phyloP scores from a whole-genome alignment of 805 yeast species.

The Jamesozyma jinghongensis region DNA sequence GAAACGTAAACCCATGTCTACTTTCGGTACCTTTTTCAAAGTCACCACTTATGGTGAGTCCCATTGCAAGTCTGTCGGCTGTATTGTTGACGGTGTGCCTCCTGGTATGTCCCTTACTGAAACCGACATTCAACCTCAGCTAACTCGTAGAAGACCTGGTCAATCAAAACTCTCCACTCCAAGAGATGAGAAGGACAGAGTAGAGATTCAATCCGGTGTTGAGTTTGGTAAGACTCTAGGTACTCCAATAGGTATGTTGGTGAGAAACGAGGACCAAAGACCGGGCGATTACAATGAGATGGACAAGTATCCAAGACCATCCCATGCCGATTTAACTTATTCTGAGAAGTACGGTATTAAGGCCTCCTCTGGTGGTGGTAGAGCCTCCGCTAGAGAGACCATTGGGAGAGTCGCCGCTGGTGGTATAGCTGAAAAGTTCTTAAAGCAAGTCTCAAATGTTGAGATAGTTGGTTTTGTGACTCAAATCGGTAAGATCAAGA shows the following conservation, averaged over 20 bases:
- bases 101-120: conserved; percentile 84
- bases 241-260: conserved; percentile 91
- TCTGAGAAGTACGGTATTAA: conserved; percentile 82
- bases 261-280: conserved; percentile 89
- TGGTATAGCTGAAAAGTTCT: conserved; percentile 91
- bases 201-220: conserved; percentile 88
- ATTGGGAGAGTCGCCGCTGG: conserved; percentile 99
- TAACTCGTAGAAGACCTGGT: conserved; percentile 96
- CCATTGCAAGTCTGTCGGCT: conserved; percentile 95
- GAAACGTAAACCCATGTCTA: conserved; percentile 41
- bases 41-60: conserved; percentile 98
- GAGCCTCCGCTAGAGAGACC: conserved; percentile 95
- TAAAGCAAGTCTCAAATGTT: conserved; percentile 64
- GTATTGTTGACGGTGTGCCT: conserved; percentile 97
- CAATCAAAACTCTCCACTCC: conserved; percentile 91
- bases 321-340: conserved; percentile 96
- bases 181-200: conserved; percentile 89
- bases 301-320: conserved; percentile 92
- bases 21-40: conserved; percentile 52
- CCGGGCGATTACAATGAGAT: conserved; percentile 95
- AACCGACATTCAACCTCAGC: conserved; percentile 88
- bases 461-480: conserved; percentile 96
- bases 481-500: conserved; percentile 74
- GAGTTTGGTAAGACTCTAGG: conserved; percentile 88
- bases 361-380: conserved; percentile 95